Conservation (phyloP, 495 filamentous ascomycete genomes). For the Baudoinia panamericana region DNA sequence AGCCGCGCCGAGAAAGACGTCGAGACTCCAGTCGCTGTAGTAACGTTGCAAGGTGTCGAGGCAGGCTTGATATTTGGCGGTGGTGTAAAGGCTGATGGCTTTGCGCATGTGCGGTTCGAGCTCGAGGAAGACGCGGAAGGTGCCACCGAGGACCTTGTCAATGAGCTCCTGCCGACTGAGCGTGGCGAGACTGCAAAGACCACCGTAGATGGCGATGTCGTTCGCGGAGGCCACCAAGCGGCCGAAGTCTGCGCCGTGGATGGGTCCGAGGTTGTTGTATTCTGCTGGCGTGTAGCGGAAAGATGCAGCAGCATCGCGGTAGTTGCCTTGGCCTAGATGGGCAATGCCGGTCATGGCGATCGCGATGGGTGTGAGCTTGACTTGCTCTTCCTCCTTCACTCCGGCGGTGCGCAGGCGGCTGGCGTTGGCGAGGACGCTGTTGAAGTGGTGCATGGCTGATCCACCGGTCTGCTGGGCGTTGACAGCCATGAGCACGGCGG, state of each 20-base stretch:
- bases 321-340: constrained; percentile 50
- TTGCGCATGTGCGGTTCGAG: constrained; percentile 88
- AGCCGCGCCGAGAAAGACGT: constrained; percentile 71
- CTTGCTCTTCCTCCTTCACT: constrained; percentile 28
- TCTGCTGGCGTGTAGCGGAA: constrained; percentile 47
- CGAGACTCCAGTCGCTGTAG: constrained; percentile 72
- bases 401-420: constrained; percentile 14
- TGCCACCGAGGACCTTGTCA: constrained; percentile 60
- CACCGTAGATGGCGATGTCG: constrained; percentile 86
- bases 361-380: constrained; percentile 31
- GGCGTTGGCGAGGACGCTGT: constrained; percentile 26
- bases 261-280: constrained; percentile 36
- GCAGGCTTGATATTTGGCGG: constrained; percentile 72
- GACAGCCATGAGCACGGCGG: constrained; percentile 52
- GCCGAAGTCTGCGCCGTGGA: constrained; percentile 25
- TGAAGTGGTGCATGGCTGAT: constrained; percentile 46
- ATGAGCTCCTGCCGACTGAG: constrained; percentile 73
- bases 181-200: constrained; percentile 75
- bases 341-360: constrained; percentile 56
- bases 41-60: constrained; percentile 70
- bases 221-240: constrained; percentile 64
- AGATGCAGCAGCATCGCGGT: constrained; percentile 54
- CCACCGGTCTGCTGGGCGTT: constrained; percentile 57
- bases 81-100: constrained; percentile 76
- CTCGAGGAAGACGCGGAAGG: constrained; percentile 80